A percentile compares a stretch with the other conserved stretches of the same genome.
phyloP scores from a whole-genome alignment of 345 rosid species.

The Isatis tinctoria region DNA sequence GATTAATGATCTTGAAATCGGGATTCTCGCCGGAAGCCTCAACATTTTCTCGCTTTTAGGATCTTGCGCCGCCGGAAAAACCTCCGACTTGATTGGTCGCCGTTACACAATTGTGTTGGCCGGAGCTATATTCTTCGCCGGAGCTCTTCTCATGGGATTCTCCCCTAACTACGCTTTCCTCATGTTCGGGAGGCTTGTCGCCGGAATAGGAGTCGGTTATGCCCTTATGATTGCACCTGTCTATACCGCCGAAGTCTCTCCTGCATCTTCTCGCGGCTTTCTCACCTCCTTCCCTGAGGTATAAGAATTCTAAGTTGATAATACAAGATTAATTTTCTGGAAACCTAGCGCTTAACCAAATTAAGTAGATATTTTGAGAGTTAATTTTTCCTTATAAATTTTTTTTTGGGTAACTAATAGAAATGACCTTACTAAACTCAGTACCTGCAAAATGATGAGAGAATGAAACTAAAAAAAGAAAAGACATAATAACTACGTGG shows the following conservation, averaged over 20 bases:
- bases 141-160: constrained; percentile 89
- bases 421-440: no score
- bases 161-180: constrained; percentile 77
- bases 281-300: constrained; percentile 95
- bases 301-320: neutral
- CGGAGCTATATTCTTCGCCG: constrained; percentile 71
- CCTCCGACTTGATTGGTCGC: constrained; percentile 94
- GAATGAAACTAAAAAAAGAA: neutral
- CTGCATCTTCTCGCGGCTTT: constrained; percentile 87
- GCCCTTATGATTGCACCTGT: constrained; percentile 97
- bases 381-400: no score
- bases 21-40: constrained; percentile 55
- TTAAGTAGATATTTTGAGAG: neutral
- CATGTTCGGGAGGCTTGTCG: constrained; percentile 85
- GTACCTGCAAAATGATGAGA: no score
- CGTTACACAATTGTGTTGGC: constrained; percentile 86
- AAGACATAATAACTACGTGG: neutral
- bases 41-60: constrained; percentile 73
- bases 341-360: neutral
- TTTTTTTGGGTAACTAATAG: no score
- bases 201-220: constrained; percentile 87
- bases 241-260: constrained; percentile 84
- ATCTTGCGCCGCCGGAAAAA: constrained; percentile 72
- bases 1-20: constrained; percentile 43
- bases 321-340: neutral